A percentile compares a stretch with the other conserved stretches of the same genome.
phyloP scores from a whole-genome alignment of 208 protist species.

The Endotrypanum monterogeii region DNA sequence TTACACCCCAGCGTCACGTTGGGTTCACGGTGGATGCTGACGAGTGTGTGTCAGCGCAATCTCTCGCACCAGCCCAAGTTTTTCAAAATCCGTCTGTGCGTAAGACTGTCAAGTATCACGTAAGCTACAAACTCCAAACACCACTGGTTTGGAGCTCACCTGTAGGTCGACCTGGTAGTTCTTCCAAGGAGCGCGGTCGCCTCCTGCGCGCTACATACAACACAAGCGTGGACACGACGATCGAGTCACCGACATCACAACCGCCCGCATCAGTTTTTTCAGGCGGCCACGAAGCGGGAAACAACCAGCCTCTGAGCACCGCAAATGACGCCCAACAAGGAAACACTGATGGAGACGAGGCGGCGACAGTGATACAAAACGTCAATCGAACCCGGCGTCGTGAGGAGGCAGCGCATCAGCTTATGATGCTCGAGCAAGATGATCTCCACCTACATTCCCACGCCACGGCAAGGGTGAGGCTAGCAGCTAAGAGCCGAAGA shows the following conservation, averaged over 20 bases:
- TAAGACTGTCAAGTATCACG: not conserved
- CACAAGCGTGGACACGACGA: not conserved
- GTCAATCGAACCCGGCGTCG: slow-evolving; percentile 48
- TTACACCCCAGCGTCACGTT: slow-evolving; percentile 2
- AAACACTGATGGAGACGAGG: not conserved
- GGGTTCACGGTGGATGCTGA: slow-evolving; percentile 2
- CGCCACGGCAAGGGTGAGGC: not conserved
- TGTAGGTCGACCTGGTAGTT: not conserved
- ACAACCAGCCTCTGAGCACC: not conserved
- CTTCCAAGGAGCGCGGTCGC: not conserved
- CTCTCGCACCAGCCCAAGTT: not conserved
- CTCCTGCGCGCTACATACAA: not conserved
- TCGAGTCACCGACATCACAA: not conserved
- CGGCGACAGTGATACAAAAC: slow-evolving; percentile 46
- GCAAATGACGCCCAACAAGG: not conserved
- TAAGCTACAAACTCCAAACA: slow-evolving; percentile 6
- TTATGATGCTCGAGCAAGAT: slow-evolving; percentile 26
- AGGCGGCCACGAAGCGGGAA: slow-evolving; percentile 5
- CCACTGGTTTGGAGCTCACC: slow-evolving; percentile 16
- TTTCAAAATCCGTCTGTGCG: not conserved
- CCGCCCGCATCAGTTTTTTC: not conserved
- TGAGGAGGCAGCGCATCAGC: slow-evolving; percentile 38
- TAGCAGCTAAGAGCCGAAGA: slow-evolving; percentile 2
- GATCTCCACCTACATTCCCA: slow-evolving; percentile 10
- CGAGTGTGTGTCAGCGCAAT: not conserved